Base-by-base conservation (phyloP, 1,284 basidiomycete species). In the Inonotus obliquus region DNA sequence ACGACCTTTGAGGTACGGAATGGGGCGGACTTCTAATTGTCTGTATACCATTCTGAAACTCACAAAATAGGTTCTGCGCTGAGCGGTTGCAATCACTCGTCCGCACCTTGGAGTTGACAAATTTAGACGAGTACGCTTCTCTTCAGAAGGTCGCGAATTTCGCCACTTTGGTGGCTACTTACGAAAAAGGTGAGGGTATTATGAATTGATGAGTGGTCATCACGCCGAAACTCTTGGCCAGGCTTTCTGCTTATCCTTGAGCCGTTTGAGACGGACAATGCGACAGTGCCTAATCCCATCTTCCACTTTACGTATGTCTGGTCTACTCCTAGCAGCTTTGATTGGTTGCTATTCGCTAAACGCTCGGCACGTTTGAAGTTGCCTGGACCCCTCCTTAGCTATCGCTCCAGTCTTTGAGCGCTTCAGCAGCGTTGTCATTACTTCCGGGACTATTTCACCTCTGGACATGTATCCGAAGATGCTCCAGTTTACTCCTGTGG, bases 381-480 rank as follows among this genome's bases (percentile, higher is more conserved):
- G 97, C 70, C 87, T 99, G 59, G 97, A 99, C 73, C 97, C 97
- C 0, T 95, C 96, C 1, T 84, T 99, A 29, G 97, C 97, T 10
- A 99, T 99, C 69, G 94, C 94, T 67, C 97, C 97, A 0, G 92
- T 99, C 25, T 98, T 99, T 73, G 97, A 99, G 72, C 89, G 96
- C 49, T 99, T 99, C 74, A 96, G 93, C 73, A 96, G 92, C 66
- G 97, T 99, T 49, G 94, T 99, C 68, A 99, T 99, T 74, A 99
- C 97, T 0, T 98, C 94, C 13, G 97, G 97, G 69, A 99, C 97
- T 35, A 96, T 99, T 69, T 98, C 95, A 6, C 97, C 97, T 4
- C 77, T 99, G 61, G 97, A 99, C 77, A 99, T 99, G 97, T 97
- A 99, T 74, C 97, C 97, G 23, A 99, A 99, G 76, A 99, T 99